Percentiles rank a stretch among this genome's conserved stretches.
These are phyloP conservation scores for Didymella lethalis DNA, from an alignment of 2,329 filamentous ascomycete genomes.

Conservation along the genomic window DNA sequence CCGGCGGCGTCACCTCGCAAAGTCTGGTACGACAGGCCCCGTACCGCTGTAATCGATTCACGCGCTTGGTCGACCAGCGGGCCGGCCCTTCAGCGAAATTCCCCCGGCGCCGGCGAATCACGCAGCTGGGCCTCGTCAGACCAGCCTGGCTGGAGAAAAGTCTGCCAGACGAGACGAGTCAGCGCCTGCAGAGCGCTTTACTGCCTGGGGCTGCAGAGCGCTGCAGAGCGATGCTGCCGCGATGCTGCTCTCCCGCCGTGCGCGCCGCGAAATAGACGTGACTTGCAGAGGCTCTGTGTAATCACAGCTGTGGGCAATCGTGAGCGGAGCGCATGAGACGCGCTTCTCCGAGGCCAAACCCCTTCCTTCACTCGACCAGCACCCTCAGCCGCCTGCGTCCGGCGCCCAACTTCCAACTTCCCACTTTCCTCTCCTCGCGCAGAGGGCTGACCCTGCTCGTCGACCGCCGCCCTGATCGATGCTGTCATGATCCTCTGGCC, in stretches of 20 bases:
- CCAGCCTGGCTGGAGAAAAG: constrained; percentile 24
- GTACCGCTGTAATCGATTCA: constrained; percentile 36
- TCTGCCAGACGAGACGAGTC: constrained; percentile 22
- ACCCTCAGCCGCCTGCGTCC: constrained; percentile 37
- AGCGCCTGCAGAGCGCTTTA: too few relatives aligned
- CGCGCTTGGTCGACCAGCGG: constrained; percentile 37
- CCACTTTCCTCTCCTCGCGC: constrained; percentile 23
- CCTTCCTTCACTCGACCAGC: constrained; percentile 16
- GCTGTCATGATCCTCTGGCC: constrained; percentile 44
- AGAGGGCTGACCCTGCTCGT: constrained; percentile 22
- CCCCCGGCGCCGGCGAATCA: constrained; percentile 1
- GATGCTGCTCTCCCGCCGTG: constrained; percentile 19
- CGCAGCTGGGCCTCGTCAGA: background rate
- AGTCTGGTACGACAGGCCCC: constrained; percentile 39
- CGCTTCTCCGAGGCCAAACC: constrained; percentile 21
- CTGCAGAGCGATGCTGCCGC: background rate
- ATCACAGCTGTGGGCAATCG: constrained; percentile 1
- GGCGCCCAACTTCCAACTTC: constrained; percentile 3
- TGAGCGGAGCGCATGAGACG: constrained; percentile 25
- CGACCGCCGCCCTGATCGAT: constrained; percentile 27
- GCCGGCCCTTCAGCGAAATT: constrained; percentile 43
- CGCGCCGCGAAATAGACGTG: constrained; percentile 15
- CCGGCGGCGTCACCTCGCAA: background rate
- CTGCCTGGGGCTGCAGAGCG: background rate
- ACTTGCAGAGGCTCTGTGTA: constrained; percentile 20